Conservation (phyloP, 2,329 filamentous ascomycete species). For the Colletotrichum chrysophilum region DNA sequence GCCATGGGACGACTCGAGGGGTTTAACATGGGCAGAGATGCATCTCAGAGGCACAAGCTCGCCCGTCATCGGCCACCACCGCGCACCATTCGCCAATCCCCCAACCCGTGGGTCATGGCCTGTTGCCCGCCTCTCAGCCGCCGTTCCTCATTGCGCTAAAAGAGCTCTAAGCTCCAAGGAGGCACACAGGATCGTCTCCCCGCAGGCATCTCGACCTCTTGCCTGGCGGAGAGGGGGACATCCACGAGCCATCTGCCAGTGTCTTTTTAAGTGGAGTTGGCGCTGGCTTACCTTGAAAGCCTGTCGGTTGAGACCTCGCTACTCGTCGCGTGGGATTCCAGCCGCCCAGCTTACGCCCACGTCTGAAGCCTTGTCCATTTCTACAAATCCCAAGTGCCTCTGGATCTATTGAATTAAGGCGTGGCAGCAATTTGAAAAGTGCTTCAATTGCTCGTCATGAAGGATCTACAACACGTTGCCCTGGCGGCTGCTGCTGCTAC, state of each 20-base stretch:
- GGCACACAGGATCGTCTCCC: not conserved
- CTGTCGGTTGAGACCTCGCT: not conserved
- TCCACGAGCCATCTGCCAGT: not conserved
- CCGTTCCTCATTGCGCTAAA: conserved; percentile 2
- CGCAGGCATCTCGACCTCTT: conserved; percentile 12
- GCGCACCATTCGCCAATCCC: not conserved
- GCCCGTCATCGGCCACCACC: not conserved
- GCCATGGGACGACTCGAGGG: not conserved
- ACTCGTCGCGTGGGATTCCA: not conserved
- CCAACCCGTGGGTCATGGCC: not conserved
- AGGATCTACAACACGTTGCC: not conserved
- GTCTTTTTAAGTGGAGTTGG: conserved; percentile 5
- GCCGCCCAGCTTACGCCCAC: not conserved
- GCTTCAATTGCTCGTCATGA: not conserved
- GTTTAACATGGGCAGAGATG: not conserved
- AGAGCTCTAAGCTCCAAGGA: not conserved
- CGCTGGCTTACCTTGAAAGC: not conserved
- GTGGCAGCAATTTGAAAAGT: not conserved
- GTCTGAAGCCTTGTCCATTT: not conserved
- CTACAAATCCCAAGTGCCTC: not conserved
- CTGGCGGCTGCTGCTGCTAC: not conserved
- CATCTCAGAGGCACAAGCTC: not conserved
- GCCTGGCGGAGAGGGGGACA: not conserved
- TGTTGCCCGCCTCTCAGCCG: not conserved
- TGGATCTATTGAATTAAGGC: not conserved